phyloP scores from a whole-genome alignment of 305 asterid genomes.

The Fraxinus dipetala region DNA sequence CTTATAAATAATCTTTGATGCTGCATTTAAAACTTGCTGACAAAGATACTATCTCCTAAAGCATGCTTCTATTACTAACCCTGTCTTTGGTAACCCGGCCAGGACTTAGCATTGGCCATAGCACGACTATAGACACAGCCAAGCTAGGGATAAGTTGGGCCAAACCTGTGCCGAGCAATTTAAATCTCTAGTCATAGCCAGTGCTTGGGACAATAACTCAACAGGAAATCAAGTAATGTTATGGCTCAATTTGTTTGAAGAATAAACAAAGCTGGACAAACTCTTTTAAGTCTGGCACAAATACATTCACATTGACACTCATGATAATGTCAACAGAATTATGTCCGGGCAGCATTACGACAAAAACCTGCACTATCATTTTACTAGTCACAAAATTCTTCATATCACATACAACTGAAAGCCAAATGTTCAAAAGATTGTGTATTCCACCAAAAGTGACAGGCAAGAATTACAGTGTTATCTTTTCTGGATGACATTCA shows the following conservation, averaged over 20 bases:
- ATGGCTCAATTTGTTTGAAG: background rate
- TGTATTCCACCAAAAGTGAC: constrained; percentile 12
- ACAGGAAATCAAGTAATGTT: no score
- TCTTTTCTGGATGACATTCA: constrained; percentile 10
- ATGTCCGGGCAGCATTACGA: background rate
- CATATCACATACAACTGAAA: constrained; percentile 7
- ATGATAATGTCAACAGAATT: background rate
- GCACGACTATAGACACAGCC: no score
- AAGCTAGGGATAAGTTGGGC: no score
- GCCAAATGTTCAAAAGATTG: constrained; percentile 11
- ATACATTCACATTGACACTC: background rate
- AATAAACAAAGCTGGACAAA: background rate
- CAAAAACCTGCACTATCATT: constrained; percentile 10
- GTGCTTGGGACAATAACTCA: no score
- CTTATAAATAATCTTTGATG: background rate
- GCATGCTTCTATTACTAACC: no score
- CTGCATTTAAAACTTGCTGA: background rate
- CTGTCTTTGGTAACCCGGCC: no score
- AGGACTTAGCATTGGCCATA: no score
- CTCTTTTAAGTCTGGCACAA: background rate
- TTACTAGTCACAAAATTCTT: constrained; percentile 1
- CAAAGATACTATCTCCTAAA: background rate
- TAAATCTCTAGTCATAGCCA: no score
- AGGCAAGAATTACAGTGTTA: constrained; percentile 27
- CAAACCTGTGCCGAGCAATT: no score